phyloP scores from a whole-genome alignment of 2,329 filamentous ascomycete species.

The Alternaria metachromatica region DNA sequence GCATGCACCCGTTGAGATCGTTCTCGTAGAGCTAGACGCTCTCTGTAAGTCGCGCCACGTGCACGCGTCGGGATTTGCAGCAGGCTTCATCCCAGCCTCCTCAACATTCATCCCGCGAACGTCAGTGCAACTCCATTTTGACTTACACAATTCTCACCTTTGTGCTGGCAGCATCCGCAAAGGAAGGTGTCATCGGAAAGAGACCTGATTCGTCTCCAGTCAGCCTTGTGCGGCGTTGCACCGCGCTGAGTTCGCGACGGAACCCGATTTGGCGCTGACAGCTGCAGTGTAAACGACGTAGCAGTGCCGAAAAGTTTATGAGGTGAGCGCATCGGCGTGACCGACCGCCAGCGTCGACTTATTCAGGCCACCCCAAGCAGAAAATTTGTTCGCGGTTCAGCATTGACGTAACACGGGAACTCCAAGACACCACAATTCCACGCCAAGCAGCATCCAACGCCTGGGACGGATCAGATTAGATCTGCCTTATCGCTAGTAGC shows the following conservation, averaged over 20 bases:
- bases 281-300: not conserved
- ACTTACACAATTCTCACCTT: not conserved
- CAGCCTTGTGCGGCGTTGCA: not conserved
- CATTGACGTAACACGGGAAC: conserved; percentile 13
- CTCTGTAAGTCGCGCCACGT: not conserved
- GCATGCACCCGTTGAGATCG: not conserved
- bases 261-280: conserved; percentile 3
- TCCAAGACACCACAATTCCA: conserved; percentile 3
- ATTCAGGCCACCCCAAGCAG: not conserved
- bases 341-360: not conserved
- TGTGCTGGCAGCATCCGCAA: not conserved
- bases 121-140: not conserved
- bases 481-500: not conserved
- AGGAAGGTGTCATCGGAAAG: not conserved
- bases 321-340: not conserved
- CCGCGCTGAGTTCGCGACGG: not conserved
- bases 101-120: not conserved
- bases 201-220: not conserved
- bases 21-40: not conserved
- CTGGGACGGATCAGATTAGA: conserved; percentile 16
- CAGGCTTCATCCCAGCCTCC: not conserved
- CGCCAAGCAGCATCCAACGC: conserved; percentile 1
- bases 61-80: not conserved
- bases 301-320: not conserved
- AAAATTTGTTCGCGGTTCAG: not conserved